These are phyloP conservation scores for Saccharata proteae DNA, from an alignment of 2,329 filamentous ascomycete genomes.

Conservation along the genomic window DNA sequence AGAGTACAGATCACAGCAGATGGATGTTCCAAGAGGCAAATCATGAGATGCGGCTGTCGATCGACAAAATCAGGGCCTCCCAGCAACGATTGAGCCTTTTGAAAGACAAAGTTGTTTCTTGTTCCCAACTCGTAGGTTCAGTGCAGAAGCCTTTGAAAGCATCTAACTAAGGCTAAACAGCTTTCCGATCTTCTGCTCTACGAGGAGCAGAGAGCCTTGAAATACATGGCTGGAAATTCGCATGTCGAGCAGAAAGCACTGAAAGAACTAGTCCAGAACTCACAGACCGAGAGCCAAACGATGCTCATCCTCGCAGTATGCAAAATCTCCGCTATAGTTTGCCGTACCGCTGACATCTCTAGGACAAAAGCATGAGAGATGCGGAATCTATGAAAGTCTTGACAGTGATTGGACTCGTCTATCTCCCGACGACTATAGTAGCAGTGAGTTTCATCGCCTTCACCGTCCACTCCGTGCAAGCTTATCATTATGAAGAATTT, in stretches of 20 bases:
- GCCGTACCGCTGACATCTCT: neutral
- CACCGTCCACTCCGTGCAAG: too few species aligned
- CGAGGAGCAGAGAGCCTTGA: slow-evolving; percentile 8
- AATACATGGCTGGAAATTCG: slow-evolving; percentile 4
- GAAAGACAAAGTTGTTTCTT: slow-evolving; percentile 1
- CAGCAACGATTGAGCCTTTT: too few species aligned
- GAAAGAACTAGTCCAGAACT: slow-evolving; percentile 3
- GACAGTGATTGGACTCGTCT: slow-evolving; percentile 2
- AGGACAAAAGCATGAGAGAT: slow-evolving; percentile 2
- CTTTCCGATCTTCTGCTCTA: slow-evolving; percentile 9
- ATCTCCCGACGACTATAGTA: slow-evolving; percentile 1
- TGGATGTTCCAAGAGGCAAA: too few species aligned
- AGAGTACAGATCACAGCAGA: too few species aligned
- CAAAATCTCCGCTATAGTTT: neutral
- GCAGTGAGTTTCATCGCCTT: neutral
- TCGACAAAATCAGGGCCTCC: too few species aligned
- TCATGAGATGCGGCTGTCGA: too few species aligned
- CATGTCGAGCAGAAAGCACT: slow-evolving; percentile 5
- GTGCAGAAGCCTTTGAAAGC: neutral
- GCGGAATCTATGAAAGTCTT: slow-evolving; percentile 1
- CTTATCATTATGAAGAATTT: slow-evolving; percentile 1
- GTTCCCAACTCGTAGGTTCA: slow-evolving; percentile 5
- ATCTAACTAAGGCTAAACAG: neutral
- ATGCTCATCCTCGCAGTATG: slow-evolving; percentile 4
- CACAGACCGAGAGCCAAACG: neutral